Evolutionary conservation across 371 early-diverging fungal genomes (phyloP), one percentile per base, ranked within the genome.

Genomic region (Apophysomyces ossiformis): DNA sequence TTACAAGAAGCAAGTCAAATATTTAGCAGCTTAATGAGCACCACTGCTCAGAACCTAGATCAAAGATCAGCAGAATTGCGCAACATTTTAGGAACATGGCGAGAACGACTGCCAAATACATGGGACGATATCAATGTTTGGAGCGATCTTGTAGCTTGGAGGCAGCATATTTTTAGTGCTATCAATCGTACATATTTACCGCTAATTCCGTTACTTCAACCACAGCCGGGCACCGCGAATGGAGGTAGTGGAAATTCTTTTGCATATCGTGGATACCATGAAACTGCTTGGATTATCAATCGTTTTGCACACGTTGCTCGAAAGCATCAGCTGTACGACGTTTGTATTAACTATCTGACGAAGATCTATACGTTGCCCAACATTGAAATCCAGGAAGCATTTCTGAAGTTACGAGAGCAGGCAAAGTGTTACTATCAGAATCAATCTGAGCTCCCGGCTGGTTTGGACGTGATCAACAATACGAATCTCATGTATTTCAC

Each of bases 261-360:
- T 69, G 96, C 98, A 0, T 99, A 95, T 75, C 92, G 98, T 26
- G 99, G 99, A 6, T 98, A 96, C 77, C 99, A 99, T 74, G 99
- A 99, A 78, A 98, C 96, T 21, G 99, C 99, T 1, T 99, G 99
- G 99, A 96, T 98, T 54, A 97, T 98, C 82, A 99, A 99, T 71
- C 90, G 98, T n/a, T 99, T 99, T 76, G 99, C 99, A 1, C 95
- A 96, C 63, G 95, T 98, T n/a, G 96, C 99, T 5, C 87, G 99
- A 18, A 94, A 96, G 68, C 98, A 99, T 67, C 89, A 89, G n/a
- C 86, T 99, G 9, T 87, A 92, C 18, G 96, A 98, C 56, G 99
- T 99, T 6, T 98, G 99, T 71, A 91, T 94, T 65, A 91, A 89
- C 59, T 92, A 93, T 38, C 82, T 99, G 47, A 93, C 93, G 73